phyloP scores from a whole-genome alignment of 495 filamentous ascomycete species.

The Corynascus novoguineensis region DNA sequence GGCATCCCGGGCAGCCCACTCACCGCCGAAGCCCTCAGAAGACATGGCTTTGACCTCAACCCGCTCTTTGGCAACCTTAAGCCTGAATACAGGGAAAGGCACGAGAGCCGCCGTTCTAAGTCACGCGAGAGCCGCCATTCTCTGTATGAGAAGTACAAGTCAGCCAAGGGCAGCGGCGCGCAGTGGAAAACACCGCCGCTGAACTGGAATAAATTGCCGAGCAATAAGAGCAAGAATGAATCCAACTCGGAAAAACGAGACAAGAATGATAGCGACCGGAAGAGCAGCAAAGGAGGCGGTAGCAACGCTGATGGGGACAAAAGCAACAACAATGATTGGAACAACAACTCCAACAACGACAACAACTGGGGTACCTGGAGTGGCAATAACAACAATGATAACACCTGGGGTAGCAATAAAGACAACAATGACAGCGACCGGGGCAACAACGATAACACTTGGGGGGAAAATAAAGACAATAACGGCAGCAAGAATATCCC shows the following conservation, averaged over 20 bases:
- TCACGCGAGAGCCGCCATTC: background rate
- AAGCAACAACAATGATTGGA: background rate
- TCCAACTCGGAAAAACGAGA: background rate
- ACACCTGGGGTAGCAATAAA: too few relatives aligned
- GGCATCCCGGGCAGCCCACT: constrained; percentile 4
- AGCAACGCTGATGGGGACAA: background rate
- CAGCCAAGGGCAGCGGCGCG: background rate
- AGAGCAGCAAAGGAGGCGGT: too few relatives aligned
- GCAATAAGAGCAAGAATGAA: constrained; percentile 1
- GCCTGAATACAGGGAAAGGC: background rate
- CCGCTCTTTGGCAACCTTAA: background rate
- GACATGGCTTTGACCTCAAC: constrained; percentile 1
- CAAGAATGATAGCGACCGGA: background rate
- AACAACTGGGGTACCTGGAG: constrained; percentile 4
- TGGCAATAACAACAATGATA: constrained; percentile 1
- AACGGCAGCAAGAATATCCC: constrained; percentile 12
- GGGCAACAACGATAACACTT: background rate
- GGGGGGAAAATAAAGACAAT: background rate
- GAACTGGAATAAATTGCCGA: background rate
- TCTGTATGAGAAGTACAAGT: background rate
- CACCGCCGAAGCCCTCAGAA: background rate
- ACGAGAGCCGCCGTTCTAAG: background rate
- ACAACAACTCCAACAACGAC: background rate
- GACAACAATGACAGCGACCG: constrained; percentile 4
- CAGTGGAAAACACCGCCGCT: background rate